phyloP scores from a whole-genome alignment of 2,329 filamentous ascomycete species.

The Corinectria fuckeliana region DNA sequence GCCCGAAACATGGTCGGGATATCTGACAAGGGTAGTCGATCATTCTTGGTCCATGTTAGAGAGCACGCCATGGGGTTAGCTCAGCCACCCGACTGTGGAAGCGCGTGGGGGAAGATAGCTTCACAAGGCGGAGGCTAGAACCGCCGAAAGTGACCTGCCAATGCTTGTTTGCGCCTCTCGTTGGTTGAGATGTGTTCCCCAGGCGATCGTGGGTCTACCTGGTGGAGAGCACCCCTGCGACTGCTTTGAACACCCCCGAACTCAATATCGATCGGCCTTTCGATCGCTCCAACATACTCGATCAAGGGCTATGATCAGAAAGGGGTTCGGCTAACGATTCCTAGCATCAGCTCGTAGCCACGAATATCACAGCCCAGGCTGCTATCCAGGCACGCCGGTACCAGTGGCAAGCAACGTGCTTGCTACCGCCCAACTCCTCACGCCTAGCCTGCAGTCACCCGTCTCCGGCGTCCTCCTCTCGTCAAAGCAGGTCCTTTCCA shows the following conservation, averaged over 20 bases:
- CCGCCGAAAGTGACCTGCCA: constrained; percentile 24
- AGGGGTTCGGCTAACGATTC: not conserved
- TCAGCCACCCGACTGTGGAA: constrained; percentile 30
- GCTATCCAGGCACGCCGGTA: constrained; percentile 28
- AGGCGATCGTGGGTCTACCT: constrained; percentile 21
- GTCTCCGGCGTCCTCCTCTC: constrained; percentile 34
- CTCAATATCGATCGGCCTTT: constrained; percentile 2
- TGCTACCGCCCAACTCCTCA: constrained; percentile 27
- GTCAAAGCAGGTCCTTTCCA: constrained; percentile 43
- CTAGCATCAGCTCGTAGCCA: not conserved
- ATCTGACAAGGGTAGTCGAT: constrained; percentile 33
- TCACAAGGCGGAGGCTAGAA: constrained; percentile 33
- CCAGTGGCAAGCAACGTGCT: constrained; percentile 28
- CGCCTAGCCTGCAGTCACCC: constrained; percentile 38
- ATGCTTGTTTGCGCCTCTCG: constrained; percentile 19
- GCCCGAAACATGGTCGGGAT: constrained; percentile 35
- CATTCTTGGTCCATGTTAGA: constrained; percentile 26
- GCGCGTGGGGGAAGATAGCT: constrained; percentile 20
- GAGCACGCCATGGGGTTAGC: constrained; percentile 21
- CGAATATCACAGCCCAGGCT: not conserved
- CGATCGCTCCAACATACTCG: not conserved
- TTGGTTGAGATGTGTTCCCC: constrained; percentile 30
- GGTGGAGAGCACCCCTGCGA: constrained; percentile 12
- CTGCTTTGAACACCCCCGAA: not conserved
- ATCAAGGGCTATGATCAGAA: not conserved